A percentile compares a stretch with the other conserved stretches of the same genome.
Evolutionary conservation across 129 eudicot genomes (phyloP).

Genomic region (Sambucus nigra): DNA sequence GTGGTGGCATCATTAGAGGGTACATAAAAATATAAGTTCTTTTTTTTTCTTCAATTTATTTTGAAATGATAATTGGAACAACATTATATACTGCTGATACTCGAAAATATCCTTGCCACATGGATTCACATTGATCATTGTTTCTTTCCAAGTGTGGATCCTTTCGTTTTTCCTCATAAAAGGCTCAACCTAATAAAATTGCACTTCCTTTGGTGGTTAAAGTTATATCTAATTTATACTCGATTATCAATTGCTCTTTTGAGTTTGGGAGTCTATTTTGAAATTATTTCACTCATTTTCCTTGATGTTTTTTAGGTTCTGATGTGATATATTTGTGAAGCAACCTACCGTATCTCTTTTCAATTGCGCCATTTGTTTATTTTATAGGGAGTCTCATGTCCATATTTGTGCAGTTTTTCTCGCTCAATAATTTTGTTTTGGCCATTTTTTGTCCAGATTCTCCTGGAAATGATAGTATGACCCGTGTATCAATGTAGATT

Average conservation of each 20-base stretch:
- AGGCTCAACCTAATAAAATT: not conserved
- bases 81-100: not conserved
- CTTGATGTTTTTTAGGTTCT: not conserved
- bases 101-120: not conserved
- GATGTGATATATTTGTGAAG: not conserved
- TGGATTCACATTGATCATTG: not conserved
- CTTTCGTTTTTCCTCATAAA: not conserved
- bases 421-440: too few species aligned
- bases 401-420: too few species aligned
- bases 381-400: too few species aligned
- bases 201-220: not conserved
- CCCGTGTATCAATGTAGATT: too few species aligned
- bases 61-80: not conserved
- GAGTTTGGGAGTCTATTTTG: not conserved
- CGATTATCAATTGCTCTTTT: too few species aligned
- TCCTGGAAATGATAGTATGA: too few species aligned
- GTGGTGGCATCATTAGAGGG: constrained; percentile 90
- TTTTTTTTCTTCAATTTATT: constrained; percentile 2
- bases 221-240: too few species aligned
- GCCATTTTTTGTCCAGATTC: too few species aligned
- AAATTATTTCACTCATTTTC: not conserved
- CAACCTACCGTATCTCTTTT: too few species aligned
- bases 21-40: constrained; percentile 9
- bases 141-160: too few species aligned
- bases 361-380: too few species aligned